Evolutionary conservation across 2,329 filamentous ascomycete genomes (phyloP).

Genomic region (Fusarium sp.): DNA sequence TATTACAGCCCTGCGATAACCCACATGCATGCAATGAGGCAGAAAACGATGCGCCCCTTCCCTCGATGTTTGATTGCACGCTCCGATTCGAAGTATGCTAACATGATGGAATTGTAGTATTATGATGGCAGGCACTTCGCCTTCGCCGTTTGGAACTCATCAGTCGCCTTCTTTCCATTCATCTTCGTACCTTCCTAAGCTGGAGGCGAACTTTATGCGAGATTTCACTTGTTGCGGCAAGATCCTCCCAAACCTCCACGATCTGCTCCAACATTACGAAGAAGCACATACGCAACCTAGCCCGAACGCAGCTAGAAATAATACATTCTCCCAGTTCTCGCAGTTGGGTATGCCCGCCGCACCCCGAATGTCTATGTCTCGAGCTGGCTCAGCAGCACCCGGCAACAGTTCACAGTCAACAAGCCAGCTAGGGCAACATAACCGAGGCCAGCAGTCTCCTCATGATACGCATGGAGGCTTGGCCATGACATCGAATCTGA

Average conservation of each 20-base stretch:
- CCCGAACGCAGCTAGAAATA: slow-evolving; percentile 57
- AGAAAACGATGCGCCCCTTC: slow-evolving; percentile 26
- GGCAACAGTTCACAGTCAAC: slow-evolving; percentile 49
- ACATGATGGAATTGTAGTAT: slow-evolving; percentile 69
- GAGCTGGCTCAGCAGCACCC: slow-evolving; percentile 49
- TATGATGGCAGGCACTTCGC: slow-evolving; percentile 96
- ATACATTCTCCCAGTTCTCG: slow-evolving; percentile 57
- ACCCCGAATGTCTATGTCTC: slow-evolving; percentile 52
- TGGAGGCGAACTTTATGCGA: slow-evolving; percentile 97
- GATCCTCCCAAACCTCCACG: slow-evolving; percentile 90
- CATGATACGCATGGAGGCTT: slow-evolving; percentile 57
- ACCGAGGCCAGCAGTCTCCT: slow-evolving; percentile 48
- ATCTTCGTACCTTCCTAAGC: slow-evolving; percentile 93
- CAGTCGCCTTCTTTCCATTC: slow-evolving; percentile 97
- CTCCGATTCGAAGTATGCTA: slow-evolving; percentile 35
- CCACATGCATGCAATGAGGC: slow-evolving; percentile 22
- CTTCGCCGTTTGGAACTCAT: slow-evolving; percentile 85
- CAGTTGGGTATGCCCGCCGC: slow-evolving; percentile 52
- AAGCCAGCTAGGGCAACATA: slow-evolving; percentile 53
- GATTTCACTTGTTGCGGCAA: slow-evolving; percentile 96
- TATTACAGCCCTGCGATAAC: slow-evolving; percentile 31
- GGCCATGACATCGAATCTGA: slow-evolving; percentile 56
- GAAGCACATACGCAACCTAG: slow-evolving; percentile 86
- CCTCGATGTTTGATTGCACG: slow-evolving; percentile 2
- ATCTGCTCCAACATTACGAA: slow-evolving; percentile 96